Base-by-base conservation (phyloP, 2,329 filamentous ascomycete species). In the Diplodia mutila region DNA sequence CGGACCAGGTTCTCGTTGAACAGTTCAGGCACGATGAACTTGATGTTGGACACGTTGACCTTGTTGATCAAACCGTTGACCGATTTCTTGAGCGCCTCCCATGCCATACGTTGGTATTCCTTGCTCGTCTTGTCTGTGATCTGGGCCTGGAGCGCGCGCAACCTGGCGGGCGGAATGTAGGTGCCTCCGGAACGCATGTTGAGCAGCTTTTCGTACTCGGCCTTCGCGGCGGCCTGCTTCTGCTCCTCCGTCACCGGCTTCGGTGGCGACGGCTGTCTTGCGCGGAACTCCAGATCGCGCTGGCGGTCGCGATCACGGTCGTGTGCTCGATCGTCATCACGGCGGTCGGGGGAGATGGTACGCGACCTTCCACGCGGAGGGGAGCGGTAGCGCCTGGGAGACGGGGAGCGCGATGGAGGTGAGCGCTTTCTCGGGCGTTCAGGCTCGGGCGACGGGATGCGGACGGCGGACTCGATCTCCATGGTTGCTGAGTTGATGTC, bases 21-120 rank as follows among this genome's bases (percentile, higher is more conserved):
- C 54, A 99, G 85, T 81, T 99, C 95, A 1, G 94, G 94, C 27
- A 98, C 93, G 70, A 99, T 97, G 76, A 91, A 87, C 81, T 99
- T 98, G 85, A 99, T 98, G 79, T 99, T 99, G 39, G 91, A 92
- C 67, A 94, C 92, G 80, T 98, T 98, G 84, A 97, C 91, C 84
- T 99, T 99, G 86, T 99, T 99, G 85, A 99, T 97, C 71, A 99
- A 83, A 73, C 95, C 95, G 77, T 99, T 98, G 81, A 99, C 97
- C 59, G 92, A 95, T 84, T 99, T 99, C 84, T 99, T 99, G 75
- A 99, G 83, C 14, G 94, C 94, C 80, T 99, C 95, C 95, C 95
- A 99, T 9, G 94, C 93, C 92, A 99, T 97, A 74, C 95, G 92
- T 85, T 98, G 95, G 77, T 97, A 98, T 81, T 98, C 95, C 80